These are phyloP conservation scores for Oryza nivara DNA, from an alignment of 176 grass and related monocot genomes.

Conservation along the genomic window DNA sequence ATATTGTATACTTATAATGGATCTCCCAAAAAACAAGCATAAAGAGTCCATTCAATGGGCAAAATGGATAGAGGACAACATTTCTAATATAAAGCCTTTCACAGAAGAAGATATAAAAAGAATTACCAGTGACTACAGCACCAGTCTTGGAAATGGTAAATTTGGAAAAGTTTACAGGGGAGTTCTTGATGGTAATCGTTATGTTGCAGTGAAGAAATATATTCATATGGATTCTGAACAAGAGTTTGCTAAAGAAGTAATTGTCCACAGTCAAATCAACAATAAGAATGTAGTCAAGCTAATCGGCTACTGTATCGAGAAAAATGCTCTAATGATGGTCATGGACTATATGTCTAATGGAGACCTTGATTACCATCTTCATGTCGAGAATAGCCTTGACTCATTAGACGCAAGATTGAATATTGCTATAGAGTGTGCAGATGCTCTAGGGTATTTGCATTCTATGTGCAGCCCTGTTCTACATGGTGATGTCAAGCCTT, in stretches of 20 bases:
- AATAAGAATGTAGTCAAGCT: not conserved
- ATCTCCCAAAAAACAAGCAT: no score
- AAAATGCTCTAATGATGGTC: slow-evolving; percentile 6
- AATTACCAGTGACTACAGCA: no score
- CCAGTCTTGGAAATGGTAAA: no score
- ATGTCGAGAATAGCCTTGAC: not conserved
- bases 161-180: no score
- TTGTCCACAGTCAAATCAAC: slow-evolving; percentile 6
- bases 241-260: not conserved
- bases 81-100: no score
- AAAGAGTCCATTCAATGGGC: no score
- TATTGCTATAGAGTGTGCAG: not conserved
- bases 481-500: slow-evolving; percentile 6
- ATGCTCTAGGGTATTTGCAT: not conserved
- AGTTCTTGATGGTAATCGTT: no score
- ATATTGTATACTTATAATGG: no score
- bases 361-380: not conserved
- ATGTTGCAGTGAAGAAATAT: not conserved
- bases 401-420: not conserved
- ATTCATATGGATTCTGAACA: not conserved
- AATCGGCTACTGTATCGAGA: not conserved
- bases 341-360: not conserved
- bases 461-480: slow-evolving; percentile 3
- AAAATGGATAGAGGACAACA: no score
- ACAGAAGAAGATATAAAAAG: no score